Evolutionary conservation across 1,284 basidiomycete species (phyloP), one percentile per base, ranked within the genome.

Genomic region (Ceratobasidium sp.): DNA sequence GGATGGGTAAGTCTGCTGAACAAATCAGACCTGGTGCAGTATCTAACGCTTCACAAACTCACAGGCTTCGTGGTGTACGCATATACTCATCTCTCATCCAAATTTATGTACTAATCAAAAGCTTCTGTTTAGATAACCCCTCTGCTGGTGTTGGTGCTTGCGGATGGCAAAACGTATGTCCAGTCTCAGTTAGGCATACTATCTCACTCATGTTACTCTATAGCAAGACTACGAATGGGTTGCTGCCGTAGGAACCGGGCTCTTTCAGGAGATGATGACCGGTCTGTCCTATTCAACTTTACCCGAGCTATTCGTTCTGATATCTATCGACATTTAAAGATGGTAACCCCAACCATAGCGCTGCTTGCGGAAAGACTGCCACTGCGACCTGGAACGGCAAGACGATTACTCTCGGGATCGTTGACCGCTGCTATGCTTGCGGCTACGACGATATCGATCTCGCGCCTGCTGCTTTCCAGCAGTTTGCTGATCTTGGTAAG

Each of bases 11-110:
- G 74, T 48, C 13, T 10, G 2, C n/a, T 44, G 42, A 44, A 38
- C 42, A 10, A 15, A 50, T 40, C 3, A 46, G 12, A 46, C 7
- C 9, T 48, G 0, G 3, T n/a, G n/a, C 13, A 50, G n/a, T 42
- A 28, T 26, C 38, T 54, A 46, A 65, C 10, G 15, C 23, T n/a
- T 15, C 13, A 13, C 13, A 1, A 46, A 50, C 66, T 46, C 7
- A 9, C 38, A 76, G 64, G 74, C 74, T n/a, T 76, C 74, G 52
- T 76, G 64, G 61, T 75, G 73, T 66, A 66, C 15, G 73, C 73
- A 75, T 65, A 65, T 23, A 54, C 17, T 28, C 62, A 15, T 1
- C 26, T 3, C 23, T n/a, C 33, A 17, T 23, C 17, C 1, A 12
- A n/a, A 1, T 7, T 40, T n/a, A 17, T 1, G 26, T 5, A 40